phyloP scores from a whole-genome alignment of 768 basidiomycete species.

The Leucocoprinus leucothites region DNA sequence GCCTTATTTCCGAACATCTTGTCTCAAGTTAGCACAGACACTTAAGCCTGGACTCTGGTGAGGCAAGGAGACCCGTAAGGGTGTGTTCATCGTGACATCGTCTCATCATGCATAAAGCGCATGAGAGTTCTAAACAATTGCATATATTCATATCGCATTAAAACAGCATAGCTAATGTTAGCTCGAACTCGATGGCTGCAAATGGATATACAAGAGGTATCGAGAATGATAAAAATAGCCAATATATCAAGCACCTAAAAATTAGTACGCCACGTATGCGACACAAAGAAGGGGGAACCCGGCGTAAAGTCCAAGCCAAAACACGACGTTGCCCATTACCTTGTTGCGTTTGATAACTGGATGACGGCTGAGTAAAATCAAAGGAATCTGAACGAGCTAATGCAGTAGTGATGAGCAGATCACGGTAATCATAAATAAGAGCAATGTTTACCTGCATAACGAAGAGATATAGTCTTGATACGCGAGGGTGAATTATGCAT shows the following conservation, averaged over 20 bases:
- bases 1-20: no score
- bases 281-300: conserved; percentile 95
- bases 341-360: conserved; percentile 80
- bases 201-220: background rate
- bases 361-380: conserved; percentile 78
- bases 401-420: conserved; percentile 1
- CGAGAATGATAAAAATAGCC: background rate
- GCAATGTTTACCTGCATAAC: conserved; percentile 51
- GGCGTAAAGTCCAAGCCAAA: conserved; percentile 90
- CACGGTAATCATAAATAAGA: background rate
- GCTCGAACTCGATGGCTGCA: background rate
- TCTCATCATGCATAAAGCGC: no score
- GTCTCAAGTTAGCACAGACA: no score
- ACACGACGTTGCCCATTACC: conserved; percentile 79
- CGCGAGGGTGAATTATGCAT: background rate
- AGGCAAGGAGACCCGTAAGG: no score
- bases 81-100: no score
- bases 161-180: background rate
- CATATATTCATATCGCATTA: background rate
- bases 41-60: no score
- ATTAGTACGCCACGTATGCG: conserved; percentile 45
- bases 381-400: conserved; percentile 86
- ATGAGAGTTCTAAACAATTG: background rate
- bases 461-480: conserved; percentile 79
- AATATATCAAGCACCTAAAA: background rate